phyloP scores from a whole-genome alignment of 106 monocot species.

The Posidonia australis region DNA sequence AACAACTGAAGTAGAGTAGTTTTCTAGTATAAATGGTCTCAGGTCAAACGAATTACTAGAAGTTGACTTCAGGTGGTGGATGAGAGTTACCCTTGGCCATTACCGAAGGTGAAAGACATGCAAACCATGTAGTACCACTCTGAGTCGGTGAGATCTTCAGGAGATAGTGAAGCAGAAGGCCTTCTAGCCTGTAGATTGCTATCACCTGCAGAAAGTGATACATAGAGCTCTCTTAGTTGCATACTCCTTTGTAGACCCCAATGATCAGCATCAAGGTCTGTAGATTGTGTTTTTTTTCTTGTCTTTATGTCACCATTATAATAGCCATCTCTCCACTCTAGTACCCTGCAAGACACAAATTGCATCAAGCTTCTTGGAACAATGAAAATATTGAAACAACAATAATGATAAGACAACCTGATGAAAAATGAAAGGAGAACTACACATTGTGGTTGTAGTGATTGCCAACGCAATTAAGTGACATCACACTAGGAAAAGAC shows the following conservation, averaged over 20 bases:
- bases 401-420: no score
- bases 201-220: slow-evolving; percentile 64
- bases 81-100: slow-evolving; percentile 51
- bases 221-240: slow-evolving; percentile 65
- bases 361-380: no score
- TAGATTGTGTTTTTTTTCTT: slow-evolving; percentile 59
- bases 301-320: slow-evolving; percentile 96
- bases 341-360: slow-evolving; percentile 20
- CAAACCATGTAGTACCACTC: slow-evolving; percentile 97
- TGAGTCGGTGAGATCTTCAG: slow-evolving; percentile 71
- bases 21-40: no score
- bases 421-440: no score
- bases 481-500: no score
- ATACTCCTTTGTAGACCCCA: slow-evolving; percentile 68
- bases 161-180: slow-evolving; percentile 70
- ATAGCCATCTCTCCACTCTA: slow-evolving; percentile 67
- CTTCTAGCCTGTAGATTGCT: slow-evolving; percentile 46
- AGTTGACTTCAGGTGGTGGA: background rate
- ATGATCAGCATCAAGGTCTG: slow-evolving; percentile 48
- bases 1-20: no score
- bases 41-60: no score
- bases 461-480: no score
- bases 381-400: no score
- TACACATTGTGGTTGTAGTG: no score
- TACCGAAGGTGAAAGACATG: slow-evolving; percentile 82